Evolutionary conservation across 2,329 filamentous ascomycete species (phyloP), one percentile per base, ranked within the genome.

Genomic region (Calonectria ilicicola): DNA sequence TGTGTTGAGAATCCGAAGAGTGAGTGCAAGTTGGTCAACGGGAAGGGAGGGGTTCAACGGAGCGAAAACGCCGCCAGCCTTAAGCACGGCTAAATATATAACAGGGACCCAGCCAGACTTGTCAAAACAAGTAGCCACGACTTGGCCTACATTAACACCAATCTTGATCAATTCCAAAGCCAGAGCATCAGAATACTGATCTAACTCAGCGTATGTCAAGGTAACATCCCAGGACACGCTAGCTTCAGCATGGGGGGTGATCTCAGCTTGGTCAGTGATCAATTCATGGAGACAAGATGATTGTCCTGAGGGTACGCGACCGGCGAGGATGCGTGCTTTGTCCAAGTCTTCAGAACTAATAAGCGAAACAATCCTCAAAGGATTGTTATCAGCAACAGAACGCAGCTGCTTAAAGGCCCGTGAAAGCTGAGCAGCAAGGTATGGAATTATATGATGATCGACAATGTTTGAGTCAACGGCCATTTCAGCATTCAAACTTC

Each of bases 91-190:
- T 49, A 72, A 46, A 23, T 72, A 72, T n/a, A 72, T 51, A 21
- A 65, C 67, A 7, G 70, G 60, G n/a, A 72, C 67, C 70, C 70
- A 72, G 5, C 67, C 70, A 56, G 70, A 72, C 62, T 72, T 72
- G 40, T 70, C 67, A 5, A 72, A 65, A 47, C 53, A 72, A 7
- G 46, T 67, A 21, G 40, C 70, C 12, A 72, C 70, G 38, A 56
- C 70, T 26, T 68, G 60, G 1, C 70, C 70, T 32, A 63, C 62
- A 15, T 8, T 40, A 38, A 60, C 21, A 21, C 53, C 53, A 40
- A 23, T 14, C 32, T 60, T 38, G 17, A 60, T 40, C 14, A 60
- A 38, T 38, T 60, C 12, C 32, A 60, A 40, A 40, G 53, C 53
- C 12, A 60, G 15, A 15, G 53, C 53, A 23, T 60, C 32, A 17